phyloP scores from a whole-genome alignment of 192 early-diverging fungal species.

The Coemansia sp. region DNA sequence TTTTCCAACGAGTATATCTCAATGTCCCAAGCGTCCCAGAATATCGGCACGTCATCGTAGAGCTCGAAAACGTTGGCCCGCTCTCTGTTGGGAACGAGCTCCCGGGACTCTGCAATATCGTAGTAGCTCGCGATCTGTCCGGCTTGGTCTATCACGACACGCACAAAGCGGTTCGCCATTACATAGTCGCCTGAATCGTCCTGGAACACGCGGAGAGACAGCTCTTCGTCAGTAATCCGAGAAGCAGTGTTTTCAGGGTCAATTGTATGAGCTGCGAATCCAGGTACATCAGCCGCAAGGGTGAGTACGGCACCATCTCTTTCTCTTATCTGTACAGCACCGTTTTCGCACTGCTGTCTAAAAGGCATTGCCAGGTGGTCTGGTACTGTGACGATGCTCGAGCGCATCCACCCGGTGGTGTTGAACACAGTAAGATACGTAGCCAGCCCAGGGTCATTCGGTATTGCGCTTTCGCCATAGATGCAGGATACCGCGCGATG shows the following conservation, averaged over 20 bases:
- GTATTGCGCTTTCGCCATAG: conserved; percentile 11
- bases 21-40: conserved; percentile 85
- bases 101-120: conserved; percentile 57
- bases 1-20: conserved; percentile 95
- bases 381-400: conserved; percentile 66
- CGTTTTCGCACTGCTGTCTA: background rate
- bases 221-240: background rate
- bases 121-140: conserved; percentile 69
- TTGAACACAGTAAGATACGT: conserved; percentile 58
- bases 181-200: conserved; percentile 41
- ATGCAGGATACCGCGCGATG: conserved; percentile 44
- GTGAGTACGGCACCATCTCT: conserved; percentile 5
- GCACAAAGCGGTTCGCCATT: conserved; percentile 71
- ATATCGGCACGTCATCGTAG: conserved; percentile 85
- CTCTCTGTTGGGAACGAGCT: conserved; percentile 55
- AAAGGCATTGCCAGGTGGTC: conserved; percentile 2
- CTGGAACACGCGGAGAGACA: conserved; percentile 11
- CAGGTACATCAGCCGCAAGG: conserved; percentile 33
- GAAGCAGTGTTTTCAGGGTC: background rate
- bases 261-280: conserved; percentile 14
- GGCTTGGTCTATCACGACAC: conserved; percentile 64
- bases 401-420: conserved; percentile 64
- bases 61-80: conserved; percentile 77
- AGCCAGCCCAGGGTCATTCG: background rate
- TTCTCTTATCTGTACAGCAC: conserved; percentile 16